Base-by-base conservation (phyloP, 129 eudicot species). In the Escallonia rubra region DNA sequence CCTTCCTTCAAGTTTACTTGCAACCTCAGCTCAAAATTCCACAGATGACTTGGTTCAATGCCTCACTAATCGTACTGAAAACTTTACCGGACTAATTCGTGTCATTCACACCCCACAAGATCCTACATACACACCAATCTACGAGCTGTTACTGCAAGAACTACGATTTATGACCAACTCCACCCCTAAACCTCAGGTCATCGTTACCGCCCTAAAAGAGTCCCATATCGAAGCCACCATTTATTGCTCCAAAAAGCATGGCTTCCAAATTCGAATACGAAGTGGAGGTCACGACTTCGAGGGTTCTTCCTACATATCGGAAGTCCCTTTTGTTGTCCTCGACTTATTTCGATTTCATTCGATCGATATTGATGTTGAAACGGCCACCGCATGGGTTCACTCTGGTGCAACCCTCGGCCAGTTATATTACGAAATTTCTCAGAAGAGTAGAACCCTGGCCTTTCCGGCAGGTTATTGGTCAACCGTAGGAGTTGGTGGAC, bases 401-500 rank as follows among this genome's bases (percentile, higher is more conserved):
- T 78, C 87, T 0, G 91, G 91, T 10, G 91, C 88, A 2, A 86
- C 88, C 0, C 48, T 70, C 7, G 87, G 91, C 4, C 83, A 86
- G 59, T 73, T 85, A 5, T 85, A 85, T 47, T 89, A 80, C 59
- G 73, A 87, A 72, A 79, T 89, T 59, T 83, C 90, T 0, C 83
- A 85, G 47, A 85, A 85, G 78, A 89, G 87, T 76, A 78, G 76
- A 66, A 70, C 70, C 10, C 86, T 78, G 6, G 96, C 90, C 6
- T 76, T 77, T 42, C 78, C 96, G 0, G 89, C 90, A 2, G 93
- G 96, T 9, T 85, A 85, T 15, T 89, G 96, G 74, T 67, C 89
- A 2, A 89, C 85, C 63, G 72, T 89, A 52, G 96, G 96, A 2
- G 66, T 89, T n/a, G 93, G 96, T 6, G 96, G 96, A 60, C 96